phyloP scores from a whole-genome alignment of 306 rosid genomes.

The Fragaria iinumae region DNA sequence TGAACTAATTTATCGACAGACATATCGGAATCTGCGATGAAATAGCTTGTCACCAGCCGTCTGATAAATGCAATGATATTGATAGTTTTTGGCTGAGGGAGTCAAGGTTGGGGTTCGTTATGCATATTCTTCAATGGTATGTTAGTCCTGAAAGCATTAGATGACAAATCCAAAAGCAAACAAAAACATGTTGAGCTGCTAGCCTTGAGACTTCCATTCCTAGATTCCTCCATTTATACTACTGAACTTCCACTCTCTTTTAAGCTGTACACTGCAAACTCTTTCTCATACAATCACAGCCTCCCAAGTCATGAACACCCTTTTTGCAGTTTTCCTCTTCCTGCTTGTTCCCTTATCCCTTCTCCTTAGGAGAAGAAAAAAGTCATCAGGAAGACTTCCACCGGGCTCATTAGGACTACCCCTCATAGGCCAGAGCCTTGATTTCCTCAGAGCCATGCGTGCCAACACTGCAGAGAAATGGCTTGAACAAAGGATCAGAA shows the following conservation, averaged over 20 bases:
- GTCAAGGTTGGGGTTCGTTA: background rate
- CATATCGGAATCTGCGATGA: background rate
- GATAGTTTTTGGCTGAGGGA: background rate
- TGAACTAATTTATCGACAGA: background rate
- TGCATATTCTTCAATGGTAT: background rate
- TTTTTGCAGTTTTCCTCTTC: slow-evolving; percentile 32
- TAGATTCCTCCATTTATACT: background rate
- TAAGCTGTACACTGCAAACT: background rate
- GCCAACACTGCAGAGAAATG: slow-evolving; percentile 66
- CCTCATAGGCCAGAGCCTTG: slow-evolving; percentile 61
- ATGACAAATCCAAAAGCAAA: background rate
- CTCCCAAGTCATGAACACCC: slow-evolving; percentile 33
- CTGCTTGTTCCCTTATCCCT: slow-evolving; percentile 42
- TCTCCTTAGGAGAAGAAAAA: slow-evolving; percentile 40
- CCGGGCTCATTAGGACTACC: slow-evolving; percentile 82
- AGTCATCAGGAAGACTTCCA: slow-evolving; percentile 46
- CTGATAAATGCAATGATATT: background rate
- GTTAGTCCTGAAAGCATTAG: background rate
- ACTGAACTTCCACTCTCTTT: background rate
- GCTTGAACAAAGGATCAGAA: slow-evolving; percentile 48
- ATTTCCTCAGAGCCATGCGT: slow-evolving; percentile 54
- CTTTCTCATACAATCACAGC: background rate
- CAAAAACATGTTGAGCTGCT: background rate
- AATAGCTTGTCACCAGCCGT: background rate
- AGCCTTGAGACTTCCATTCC: background rate